These are phyloP conservation scores for Fusarium paranaense DNA, from an alignment of 2,329 filamentous ascomycete species.

Conservation along the genomic window DNA sequence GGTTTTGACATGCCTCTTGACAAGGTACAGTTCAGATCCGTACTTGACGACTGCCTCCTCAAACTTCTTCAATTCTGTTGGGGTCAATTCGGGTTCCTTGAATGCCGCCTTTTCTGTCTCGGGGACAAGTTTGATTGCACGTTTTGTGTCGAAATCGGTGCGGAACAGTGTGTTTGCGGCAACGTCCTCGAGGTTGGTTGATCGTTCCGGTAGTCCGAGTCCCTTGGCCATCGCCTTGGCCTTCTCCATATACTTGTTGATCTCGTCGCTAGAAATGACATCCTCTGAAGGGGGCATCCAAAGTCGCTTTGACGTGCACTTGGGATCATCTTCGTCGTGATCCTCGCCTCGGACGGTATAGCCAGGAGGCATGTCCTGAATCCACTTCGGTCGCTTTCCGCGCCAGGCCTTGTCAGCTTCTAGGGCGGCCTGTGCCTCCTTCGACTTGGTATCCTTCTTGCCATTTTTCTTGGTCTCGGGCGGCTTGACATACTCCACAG, in stretches of 20 bases:
- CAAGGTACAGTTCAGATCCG: conserved; percentile 87
- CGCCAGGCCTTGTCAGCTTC: conserved; percentile 85
- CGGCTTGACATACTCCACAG: conserved; percentile 91
- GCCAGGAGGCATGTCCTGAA: conserved; percentile 89
- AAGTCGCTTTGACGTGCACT: conserved; percentile 78
- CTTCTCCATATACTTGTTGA: conserved; percentile 81
- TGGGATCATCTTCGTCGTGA: conserved; percentile 74
- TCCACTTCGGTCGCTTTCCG: conserved; percentile 89
- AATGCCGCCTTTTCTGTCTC: conserved; percentile 77
- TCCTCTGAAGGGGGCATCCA: conserved; percentile 80
- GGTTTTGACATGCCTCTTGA: conserved; percentile 88
- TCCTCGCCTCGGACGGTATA: conserved; percentile 90
- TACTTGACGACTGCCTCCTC: conserved; percentile 92
- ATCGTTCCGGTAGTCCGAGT: conserved; percentile 78
- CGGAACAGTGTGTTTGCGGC: conserved; percentile 80
- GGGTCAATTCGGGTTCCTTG: conserved; percentile 84
- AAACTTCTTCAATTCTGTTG: conserved; percentile 87
- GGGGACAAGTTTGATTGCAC: conserved; percentile 76
- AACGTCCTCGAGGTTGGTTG: conserved; percentile 89
- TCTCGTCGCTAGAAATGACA: conserved; percentile 63
- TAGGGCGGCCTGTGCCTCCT: conserved; percentile 81
- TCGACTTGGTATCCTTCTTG: conserved; percentile 83
- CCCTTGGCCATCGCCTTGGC: conserved; percentile 73
- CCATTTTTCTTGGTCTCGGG: conserved; percentile 85
- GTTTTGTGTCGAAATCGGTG: conserved; percentile 76